phyloP scores from a whole-genome alignment of 1,284 basidiomycete genomes.

The Gomphus sp. region DNA sequence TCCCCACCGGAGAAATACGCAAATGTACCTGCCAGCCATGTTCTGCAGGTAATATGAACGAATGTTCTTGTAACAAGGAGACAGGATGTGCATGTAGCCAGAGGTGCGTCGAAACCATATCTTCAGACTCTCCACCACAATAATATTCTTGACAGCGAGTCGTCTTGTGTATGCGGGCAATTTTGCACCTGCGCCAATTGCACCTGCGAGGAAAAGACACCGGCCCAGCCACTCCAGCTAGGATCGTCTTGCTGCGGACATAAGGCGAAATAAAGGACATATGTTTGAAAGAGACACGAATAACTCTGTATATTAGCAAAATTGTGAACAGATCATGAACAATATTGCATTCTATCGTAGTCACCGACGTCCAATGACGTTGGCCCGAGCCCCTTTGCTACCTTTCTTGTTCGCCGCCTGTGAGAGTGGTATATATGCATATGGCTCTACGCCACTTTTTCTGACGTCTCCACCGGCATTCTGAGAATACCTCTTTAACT shows the following conservation, averaged over 20 bases:
- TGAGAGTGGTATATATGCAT: slow-evolving; percentile 80
- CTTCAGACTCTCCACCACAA: background rate
- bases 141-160: background rate
- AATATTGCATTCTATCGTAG: background rate
- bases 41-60: background rate
- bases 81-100: background rate
- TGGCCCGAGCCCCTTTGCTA: slow-evolving; percentile 18
- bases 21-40: background rate
- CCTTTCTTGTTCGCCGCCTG: slow-evolving; percentile 69
- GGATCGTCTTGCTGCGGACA: background rate
- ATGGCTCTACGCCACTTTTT: slow-evolving; percentile 81
- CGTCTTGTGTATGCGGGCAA: background rate
- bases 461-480: slow-evolving; percentile 91
- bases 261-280: background rate
- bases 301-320: background rate
- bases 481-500: slow-evolving; percentile 31
- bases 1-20: background rate
- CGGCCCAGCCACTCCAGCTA: background rate
- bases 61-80: background rate
- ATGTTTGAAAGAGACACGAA: background rate
- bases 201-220: background rate
- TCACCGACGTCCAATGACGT: slow-evolving; percentile 8
- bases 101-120: background rate
- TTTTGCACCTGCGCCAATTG: background rate
- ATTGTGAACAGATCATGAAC: background rate